Conservation (phyloP, 805 yeast genomes). For the Lipomyces lipofer region DNA sequence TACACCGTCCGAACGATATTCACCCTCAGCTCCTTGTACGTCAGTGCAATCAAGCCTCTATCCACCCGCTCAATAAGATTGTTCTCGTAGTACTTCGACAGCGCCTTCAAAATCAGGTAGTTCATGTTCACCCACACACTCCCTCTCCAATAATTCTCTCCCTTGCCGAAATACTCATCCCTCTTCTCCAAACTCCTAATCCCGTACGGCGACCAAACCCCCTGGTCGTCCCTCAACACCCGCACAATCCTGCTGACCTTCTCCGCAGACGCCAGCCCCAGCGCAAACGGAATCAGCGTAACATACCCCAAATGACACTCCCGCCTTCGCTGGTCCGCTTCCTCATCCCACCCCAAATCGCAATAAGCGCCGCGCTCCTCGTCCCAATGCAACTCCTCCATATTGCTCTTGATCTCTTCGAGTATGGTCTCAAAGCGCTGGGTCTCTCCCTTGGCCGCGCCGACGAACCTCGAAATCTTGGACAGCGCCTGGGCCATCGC, state of each 20-base stretch:
- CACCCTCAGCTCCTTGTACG: slow-evolving; percentile 60
- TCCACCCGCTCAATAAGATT: slow-evolving; percentile 42
- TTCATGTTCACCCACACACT: slow-evolving; percentile 92
- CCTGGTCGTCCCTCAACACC: slow-evolving; percentile 64
- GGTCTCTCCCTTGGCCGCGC: slow-evolving; percentile 57
- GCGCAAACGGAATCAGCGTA: slow-evolving; percentile 78
- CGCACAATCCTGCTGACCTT: slow-evolving; percentile 49
- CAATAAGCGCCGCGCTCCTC: slow-evolving; percentile 67
- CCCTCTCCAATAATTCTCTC: slow-evolving; percentile 95
- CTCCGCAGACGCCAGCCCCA: slow-evolving; percentile 52
- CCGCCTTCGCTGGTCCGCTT: slow-evolving; percentile 47
- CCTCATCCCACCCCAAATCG: slow-evolving; percentile 56
- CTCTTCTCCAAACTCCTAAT: slow-evolving; percentile 73
- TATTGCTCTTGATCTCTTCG: slow-evolving; percentile 57
- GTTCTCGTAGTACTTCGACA: slow-evolving; percentile 52
- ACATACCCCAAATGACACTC: slow-evolving; percentile 90
- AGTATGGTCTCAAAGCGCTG: slow-evolving; percentile 53
- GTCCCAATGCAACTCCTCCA: slow-evolving; percentile 81
- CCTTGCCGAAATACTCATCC: slow-evolving; percentile 67
- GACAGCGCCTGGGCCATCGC: slow-evolving; percentile 84
- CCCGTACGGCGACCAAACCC: slow-evolving; percentile 77
- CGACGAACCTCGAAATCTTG: slow-evolving; percentile 65
- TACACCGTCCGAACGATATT: slow-evolving; percentile 70
- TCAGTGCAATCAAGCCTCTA: slow-evolving; percentile 45
- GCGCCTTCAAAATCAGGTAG: slow-evolving; percentile 72